Base-by-base conservation (phyloP, 2,329 filamentous ascomycete species). In the Plenodomus lindquistii region DNA sequence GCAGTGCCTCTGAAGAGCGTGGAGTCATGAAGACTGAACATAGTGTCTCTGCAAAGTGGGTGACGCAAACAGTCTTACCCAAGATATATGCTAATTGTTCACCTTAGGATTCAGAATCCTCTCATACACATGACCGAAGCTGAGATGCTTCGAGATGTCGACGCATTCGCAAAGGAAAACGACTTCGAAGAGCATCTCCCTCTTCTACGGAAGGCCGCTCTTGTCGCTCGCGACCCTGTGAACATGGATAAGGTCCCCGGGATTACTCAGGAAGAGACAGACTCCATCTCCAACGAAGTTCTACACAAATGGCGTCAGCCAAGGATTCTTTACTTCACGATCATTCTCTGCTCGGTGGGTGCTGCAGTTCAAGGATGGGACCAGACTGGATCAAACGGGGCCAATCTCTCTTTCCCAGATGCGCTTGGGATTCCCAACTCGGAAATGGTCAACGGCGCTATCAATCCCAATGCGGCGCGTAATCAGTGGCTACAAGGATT, bases 341-440 rank as follows among this genome's bases (percentile, higher is more conserved):
- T 89, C 53, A 73, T 82, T 9, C 81, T 83, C 17, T 86, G 83
- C 66, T 87, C 85, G 20, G 81, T 88, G 47, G 85, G 83, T 37
- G 85, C 85, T 11, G 84, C 84, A 15, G 82, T 88, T 19, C 67
- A 74, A 48, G 83, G 84, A 31, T 86, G 83, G 84, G 83, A 86
- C 54, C 82, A 85, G 63, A 85, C 83, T 8, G 83, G 83, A 29
- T 50, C 53, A 0, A 62, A 60, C 21, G 67, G 67, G 37, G 83
- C 83, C 35, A 86, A 83, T 54, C 73, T 86, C 46, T 79, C 79
- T 44, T 85, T 85, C 55, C 84, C 83, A 0, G 49, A 63, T 0
- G 75, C 74, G 17, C 81, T 83, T 39, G 75, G 76, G 8, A 78
- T 86, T 44, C 81, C 59, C 10, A 54, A 61, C 15, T 34, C 22